Conservation (phyloP, 202 grass and related monocot species). For the Carex arenaria region DNA sequence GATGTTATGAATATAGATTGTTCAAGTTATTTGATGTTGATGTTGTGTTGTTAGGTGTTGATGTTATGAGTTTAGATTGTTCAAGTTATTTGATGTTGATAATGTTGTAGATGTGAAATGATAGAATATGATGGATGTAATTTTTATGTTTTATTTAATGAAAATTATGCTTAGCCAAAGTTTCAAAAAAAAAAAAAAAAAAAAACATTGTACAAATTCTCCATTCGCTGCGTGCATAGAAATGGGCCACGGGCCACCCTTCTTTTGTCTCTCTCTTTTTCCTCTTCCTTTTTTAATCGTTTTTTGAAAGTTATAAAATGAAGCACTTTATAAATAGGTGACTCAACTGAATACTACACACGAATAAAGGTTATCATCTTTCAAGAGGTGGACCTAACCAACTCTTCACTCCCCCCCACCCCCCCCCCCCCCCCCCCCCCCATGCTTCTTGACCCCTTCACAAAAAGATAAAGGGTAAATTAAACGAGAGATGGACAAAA, state of each 20-base stretch:
- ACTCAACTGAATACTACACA: slow-evolving; percentile 14
- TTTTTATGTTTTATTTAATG: too few relatives aligned
- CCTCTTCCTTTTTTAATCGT: too few relatives aligned
- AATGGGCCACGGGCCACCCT: slow-evolving; percentile 9
- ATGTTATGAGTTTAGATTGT: too few relatives aligned
- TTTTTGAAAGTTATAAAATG: background rate
- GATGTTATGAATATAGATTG: too few relatives aligned
- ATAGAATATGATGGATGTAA: too few relatives aligned
- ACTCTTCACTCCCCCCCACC: background rate
- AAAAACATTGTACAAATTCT: background rate
- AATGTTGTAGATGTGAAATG: too few relatives aligned
- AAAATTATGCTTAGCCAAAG: too few relatives aligned
- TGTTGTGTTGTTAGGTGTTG: too few relatives aligned
- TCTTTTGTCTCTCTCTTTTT: background rate
- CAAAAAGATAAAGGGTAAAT: background rate
- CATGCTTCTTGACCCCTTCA: slow-evolving; percentile 5
- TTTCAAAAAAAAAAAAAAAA: too few relatives aligned
- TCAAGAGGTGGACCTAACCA: slow-evolving; percentile 17
- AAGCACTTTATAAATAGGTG: slow-evolving; percentile 10
- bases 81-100: too few relatives aligned
- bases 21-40: too few relatives aligned
- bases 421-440: background rate
- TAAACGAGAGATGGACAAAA: background rate
- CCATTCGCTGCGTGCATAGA: slow-evolving; percentile 22
- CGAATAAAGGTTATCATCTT: background rate